Evolutionary conservation across 495 filamentous ascomycete species (phyloP), one percentile per base, ranked within the genome.

Genomic region (Ramalina peruviana): DNA sequence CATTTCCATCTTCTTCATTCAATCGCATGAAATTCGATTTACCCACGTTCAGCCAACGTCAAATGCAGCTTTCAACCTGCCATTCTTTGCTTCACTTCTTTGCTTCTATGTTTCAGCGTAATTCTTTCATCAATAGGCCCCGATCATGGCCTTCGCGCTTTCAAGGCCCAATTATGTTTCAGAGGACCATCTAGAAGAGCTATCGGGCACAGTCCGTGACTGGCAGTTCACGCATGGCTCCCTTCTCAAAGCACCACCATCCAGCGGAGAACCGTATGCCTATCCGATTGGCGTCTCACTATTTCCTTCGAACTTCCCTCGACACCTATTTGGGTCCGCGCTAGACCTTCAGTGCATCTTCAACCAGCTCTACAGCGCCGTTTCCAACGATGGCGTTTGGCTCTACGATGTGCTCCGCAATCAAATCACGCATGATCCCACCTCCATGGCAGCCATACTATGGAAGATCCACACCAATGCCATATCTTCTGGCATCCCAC

Each of bases 191-290:
- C 58, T 66, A 39, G 65, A 74, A 36, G 67, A 76, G 49, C 68
- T 90, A 46, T 61, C 79, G 20, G 63, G 69, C 20, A 72, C 67
- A 19, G 71, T 82, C 51, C 83, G 81, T 60, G 86, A 94, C 65
- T 93, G 84, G 82, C 76, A 84, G 33, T 73, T 90, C 36, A 82
- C 83, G n/a, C 72, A 92, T 67, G 88, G 88, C 26, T 76, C 88
- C 7, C 70, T 84, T 10, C 75, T 94, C 19, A 79, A 86, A 37
- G 79, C 78, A 10, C 68, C 78, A 15, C 65, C 74, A 19, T 63
- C 73, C 25, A 67, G 83, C 30, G 62, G 83, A 16, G 50, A 66
- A 12, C 57, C 64, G 4, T 66, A 73, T 23, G 78, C 83, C 40
- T 80, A 76, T 12, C 78, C 80, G 38, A 82, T 85, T n/a, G 84